phyloP scores from a whole-genome alignment of 83 land plant genomes.

The Diphasiastrum complanatum region DNA sequence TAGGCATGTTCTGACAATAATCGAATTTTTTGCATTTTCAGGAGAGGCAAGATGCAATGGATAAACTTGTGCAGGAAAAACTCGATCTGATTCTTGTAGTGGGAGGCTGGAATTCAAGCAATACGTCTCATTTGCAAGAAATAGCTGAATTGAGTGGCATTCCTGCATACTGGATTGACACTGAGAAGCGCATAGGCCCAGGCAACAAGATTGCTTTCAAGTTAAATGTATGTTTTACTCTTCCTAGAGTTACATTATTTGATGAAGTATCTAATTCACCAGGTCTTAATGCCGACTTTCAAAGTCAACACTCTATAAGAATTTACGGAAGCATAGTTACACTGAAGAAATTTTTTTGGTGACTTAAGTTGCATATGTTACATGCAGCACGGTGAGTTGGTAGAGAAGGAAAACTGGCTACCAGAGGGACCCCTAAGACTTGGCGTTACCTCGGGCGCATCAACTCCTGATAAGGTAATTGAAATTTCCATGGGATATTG shows the following conservation, averaged over 20 bases:
- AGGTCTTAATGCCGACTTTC: too few species aligned
- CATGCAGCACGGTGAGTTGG: constrained; percentile 7
- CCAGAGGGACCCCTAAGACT: not conserved
- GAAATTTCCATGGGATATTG: too few species aligned
- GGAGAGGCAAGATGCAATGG: constrained; percentile 99
- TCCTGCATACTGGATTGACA: constrained; percentile 92
- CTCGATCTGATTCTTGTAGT: constrained; percentile 84
- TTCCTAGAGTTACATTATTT: too few species aligned
- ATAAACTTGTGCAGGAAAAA: constrained; percentile 66
- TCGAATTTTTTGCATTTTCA: constrained; percentile 29
- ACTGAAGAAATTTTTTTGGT: too few species aligned
- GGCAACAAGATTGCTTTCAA: constrained; percentile 73
- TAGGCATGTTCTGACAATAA: too few species aligned
- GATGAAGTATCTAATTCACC: too few species aligned
- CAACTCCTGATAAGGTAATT: constrained; percentile 11
- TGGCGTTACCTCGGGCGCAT: constrained; percentile 6
- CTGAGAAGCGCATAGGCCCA: constrained; percentile 80
- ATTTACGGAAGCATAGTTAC: too few species aligned
- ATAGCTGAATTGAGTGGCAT: constrained; percentile 78
- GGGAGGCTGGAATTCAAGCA: constrained; percentile 97
- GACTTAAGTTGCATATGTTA: too few species aligned
- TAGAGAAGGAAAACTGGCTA: constrained; percentile 3
- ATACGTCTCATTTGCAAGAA: constrained; percentile 95
- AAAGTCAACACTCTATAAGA: too few species aligned
- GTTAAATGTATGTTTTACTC: constrained; percentile 61